Conservation (phyloP, 805 yeast species). For the Nakazawaea holstii region DNA sequence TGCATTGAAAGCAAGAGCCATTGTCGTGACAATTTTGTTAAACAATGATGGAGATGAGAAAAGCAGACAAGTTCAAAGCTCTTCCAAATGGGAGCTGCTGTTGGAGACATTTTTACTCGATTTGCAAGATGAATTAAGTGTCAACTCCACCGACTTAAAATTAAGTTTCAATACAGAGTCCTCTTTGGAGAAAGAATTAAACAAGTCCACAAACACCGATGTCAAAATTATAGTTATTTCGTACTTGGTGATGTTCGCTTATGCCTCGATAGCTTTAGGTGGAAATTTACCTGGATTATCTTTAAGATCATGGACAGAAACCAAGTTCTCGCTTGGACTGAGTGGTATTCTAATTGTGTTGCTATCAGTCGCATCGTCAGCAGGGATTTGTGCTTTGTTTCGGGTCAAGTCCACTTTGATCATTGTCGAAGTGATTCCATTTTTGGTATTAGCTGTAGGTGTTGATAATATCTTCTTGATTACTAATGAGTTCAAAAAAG, state of each 20-base stretch:
- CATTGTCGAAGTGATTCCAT: constrained; percentile 95
- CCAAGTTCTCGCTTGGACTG: constrained; percentile 73
- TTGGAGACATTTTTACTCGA: constrained; percentile 50
- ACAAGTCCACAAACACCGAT: constrained; percentile 78
- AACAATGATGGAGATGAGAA: constrained; percentile 43
- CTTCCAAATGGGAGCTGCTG: constrained; percentile 65
- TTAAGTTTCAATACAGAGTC: constrained; percentile 77
- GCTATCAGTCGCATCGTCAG: constrained; percentile 74
- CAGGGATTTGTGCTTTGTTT: constrained; percentile 71
- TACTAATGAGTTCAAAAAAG: constrained; percentile 67
- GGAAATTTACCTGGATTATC: constrained; percentile 6
- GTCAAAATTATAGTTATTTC: constrained; percentile 64
- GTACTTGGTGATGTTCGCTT: constrained; percentile 79
- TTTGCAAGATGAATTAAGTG: constrained; percentile 21
- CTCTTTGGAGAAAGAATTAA: constrained; percentile 80
- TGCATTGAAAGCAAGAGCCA: constrained; percentile 59
- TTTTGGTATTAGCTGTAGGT: constrained; percentile 90
- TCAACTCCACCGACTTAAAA: constrained; percentile 39
- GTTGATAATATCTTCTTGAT: constrained; percentile 89
- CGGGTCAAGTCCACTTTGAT: constrained; percentile 85
- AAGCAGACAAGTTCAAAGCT: constrained; percentile 32
- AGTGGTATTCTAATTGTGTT: constrained; percentile 82
- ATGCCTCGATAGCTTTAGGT: constrained; percentile 79
- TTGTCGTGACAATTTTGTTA: constrained; percentile 69
- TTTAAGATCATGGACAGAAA: constrained; percentile 28